Evolutionary conservation across 2,329 filamentous ascomycete genomes (phyloP).

Genomic region (Penicillium sp.): DNA sequence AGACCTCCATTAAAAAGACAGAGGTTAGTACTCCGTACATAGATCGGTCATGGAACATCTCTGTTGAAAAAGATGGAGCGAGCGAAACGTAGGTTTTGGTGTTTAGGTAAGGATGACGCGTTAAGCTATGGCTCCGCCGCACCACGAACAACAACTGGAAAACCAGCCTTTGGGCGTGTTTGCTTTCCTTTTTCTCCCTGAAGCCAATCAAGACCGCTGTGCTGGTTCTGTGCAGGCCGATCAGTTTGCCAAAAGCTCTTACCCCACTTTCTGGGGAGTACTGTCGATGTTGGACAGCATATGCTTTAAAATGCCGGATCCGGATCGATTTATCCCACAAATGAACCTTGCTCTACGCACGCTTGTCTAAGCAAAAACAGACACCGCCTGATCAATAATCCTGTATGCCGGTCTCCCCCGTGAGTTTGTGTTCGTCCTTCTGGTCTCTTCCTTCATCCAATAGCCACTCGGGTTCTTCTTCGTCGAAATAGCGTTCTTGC

Average conservation of each 20-base stretch:
- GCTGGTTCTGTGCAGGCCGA: background rate
- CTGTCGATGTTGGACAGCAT: background rate
- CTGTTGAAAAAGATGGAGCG: background rate
- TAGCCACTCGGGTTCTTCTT: conserved; percentile 68
- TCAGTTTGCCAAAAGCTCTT: background rate
- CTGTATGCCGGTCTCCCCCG: conserved; percentile 67
- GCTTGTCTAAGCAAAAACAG: background rate
- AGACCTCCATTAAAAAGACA: background rate
- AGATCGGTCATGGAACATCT: background rate
- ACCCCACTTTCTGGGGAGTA: background rate
- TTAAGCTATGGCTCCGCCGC: background rate
- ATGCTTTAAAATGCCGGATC: background rate
- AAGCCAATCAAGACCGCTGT: background rate
- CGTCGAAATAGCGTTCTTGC: conserved; percentile 76
- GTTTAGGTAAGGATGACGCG: conserved; percentile 7
- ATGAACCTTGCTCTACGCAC: background rate
- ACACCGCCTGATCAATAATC: conserved; percentile 54
- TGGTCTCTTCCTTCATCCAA: conserved; percentile 40
- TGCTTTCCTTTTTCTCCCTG: background rate
- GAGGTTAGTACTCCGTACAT: background rate
- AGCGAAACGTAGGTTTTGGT: background rate
- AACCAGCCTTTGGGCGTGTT: no score
- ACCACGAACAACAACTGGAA: background rate
- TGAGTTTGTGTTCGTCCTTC: conserved; percentile 18
- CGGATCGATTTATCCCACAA: background rate